Evolutionary conservation across 2,329 filamentous ascomycete genomes (phyloP).

Genomic region (Fusarium sp.): DNA sequence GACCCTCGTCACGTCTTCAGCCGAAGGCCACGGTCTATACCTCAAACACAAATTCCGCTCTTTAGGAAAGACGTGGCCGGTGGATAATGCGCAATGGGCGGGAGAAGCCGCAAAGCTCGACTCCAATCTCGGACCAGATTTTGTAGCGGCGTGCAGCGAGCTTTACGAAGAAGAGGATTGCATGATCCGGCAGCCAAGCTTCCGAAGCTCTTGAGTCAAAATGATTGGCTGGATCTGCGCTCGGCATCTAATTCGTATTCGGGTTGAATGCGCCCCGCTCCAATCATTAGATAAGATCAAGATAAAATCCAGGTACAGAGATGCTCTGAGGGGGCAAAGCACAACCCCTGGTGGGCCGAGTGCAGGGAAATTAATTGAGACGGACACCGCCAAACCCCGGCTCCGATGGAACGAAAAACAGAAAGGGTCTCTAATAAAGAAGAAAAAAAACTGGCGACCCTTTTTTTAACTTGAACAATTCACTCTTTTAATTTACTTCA

Average conservation of each 20-base stretch:
- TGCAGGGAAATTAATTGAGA: constrained; percentile 3
- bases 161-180: constrained; percentile 36
- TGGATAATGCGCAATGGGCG: constrained; percentile 38
- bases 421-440: constrained; percentile 22
- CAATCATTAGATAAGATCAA: constrained; percentile 41
- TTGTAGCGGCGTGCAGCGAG: constrained; percentile 17
- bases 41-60: constrained; percentile 26
- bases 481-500: background rate
- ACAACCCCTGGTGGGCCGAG: constrained; percentile 26
- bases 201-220: background rate
- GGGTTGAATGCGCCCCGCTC: constrained; percentile 24
- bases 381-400: constrained; percentile 6
- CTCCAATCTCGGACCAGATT: background rate
- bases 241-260: constrained; percentile 36
- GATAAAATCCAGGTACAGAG: constrained; percentile 37
- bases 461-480: constrained; percentile 1
- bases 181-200: constrained; percentile 37
- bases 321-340: constrained; percentile 1
- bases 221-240: constrained; percentile 2
- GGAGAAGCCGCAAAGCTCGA: constrained; percentile 24
- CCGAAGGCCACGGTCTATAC: constrained; percentile 32
- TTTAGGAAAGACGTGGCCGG: constrained; percentile 25
- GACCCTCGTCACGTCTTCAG: constrained; percentile 31
- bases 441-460: background rate
- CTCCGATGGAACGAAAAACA: background rate